Conservation (phyloP, 2,329 filamentous ascomycete genomes). For the Botrytis hyacinthi region DNA sequence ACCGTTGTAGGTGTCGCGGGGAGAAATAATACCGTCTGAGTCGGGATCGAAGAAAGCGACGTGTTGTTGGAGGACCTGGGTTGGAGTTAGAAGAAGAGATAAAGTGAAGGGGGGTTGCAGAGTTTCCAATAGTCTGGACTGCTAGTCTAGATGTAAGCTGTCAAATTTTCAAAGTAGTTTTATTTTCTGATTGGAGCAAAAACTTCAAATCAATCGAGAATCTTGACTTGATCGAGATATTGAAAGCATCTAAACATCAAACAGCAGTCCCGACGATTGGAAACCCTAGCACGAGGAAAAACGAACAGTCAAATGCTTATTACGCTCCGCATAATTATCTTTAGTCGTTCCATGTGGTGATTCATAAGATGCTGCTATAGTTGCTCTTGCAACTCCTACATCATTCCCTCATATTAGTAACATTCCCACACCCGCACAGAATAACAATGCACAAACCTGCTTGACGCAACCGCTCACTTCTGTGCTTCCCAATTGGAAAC, state of each 20-base stretch:
- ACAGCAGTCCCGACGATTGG: not conserved
- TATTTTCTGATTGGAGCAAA: not conserved
- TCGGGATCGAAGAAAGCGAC: slow-evolving; percentile 52
- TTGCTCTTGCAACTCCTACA: slow-evolving; percentile 43
- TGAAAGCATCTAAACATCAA: not conserved
- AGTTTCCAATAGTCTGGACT: not conserved
- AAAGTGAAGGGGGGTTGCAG: not conserved
- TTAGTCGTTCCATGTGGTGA: slow-evolving; percentile 44
- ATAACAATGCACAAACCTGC: not conserved
- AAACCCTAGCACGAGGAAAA: not conserved
- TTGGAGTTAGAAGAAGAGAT: not conserved
- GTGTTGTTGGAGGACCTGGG: slow-evolving; percentile 52
- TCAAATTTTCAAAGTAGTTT: not conserved
- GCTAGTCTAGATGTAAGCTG: not conserved
- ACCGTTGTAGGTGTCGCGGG: slow-evolving; percentile 49
- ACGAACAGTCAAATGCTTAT: slow-evolving; percentile 41
- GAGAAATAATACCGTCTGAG: slow-evolving; percentile 52
- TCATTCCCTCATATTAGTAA: not conserved
- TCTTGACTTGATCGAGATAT: not conserved
- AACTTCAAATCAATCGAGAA: not conserved
- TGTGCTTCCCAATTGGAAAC: not conserved
- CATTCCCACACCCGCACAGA: no score
- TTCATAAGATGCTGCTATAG: slow-evolving; percentile 42
- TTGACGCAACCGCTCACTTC: not conserved
- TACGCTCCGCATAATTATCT: slow-evolving; percentile 39